Evolutionary conservation across 345 rosid species (phyloP).

Genomic region (Salix udensis): DNA sequence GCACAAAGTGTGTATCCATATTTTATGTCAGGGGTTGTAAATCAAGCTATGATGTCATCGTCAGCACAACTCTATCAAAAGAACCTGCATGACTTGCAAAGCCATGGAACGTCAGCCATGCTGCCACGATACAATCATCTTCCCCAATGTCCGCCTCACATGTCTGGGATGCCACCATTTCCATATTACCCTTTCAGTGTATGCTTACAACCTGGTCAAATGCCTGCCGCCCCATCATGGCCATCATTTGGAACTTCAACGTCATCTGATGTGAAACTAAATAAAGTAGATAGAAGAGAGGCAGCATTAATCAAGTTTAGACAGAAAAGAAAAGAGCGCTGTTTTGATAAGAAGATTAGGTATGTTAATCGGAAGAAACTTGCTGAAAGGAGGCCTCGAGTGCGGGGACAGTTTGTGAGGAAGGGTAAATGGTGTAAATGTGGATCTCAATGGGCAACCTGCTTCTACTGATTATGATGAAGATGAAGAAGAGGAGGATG

Average conservation of each 20-base stretch:
- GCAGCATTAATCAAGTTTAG: slow-evolving; percentile 88
- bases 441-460: slow-evolving; percentile 86
- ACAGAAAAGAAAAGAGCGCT: slow-evolving; percentile 89
- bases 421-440: slow-evolving; percentile 70
- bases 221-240: slow-evolving; percentile 59
- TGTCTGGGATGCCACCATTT: slow-evolving; percentile 57
- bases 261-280: slow-evolving; percentile 49
- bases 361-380: slow-evolving; percentile 85
- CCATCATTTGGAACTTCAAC: slow-evolving; percentile 54
- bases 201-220: slow-evolving; percentile 63
- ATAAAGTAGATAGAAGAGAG: slow-evolving; percentile 76
- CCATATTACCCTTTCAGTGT: slow-evolving; percentile 65
- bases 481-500: slow-evolving; percentile 60
- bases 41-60: slow-evolving; percentile 70
- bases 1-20: slow-evolving; percentile 55
- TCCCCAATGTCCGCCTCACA: slow-evolving; percentile 55
- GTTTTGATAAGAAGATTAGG: slow-evolving; percentile 94
- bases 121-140: slow-evolving; percentile 66
- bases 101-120: slow-evolving; percentile 42
- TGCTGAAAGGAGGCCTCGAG: slow-evolving; percentile 98
- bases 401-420: slow-evolving; percentile 95
- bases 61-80: slow-evolving; percentile 54
- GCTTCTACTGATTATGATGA: slow-evolving; percentile 62
- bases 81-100: slow-evolving; percentile 49
- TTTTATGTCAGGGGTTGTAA: slow-evolving; percentile 68